Evolutionary conservation across 495 filamentous ascomycete genomes (phyloP).

Genomic region (Penicillium flavigenum): DNA sequence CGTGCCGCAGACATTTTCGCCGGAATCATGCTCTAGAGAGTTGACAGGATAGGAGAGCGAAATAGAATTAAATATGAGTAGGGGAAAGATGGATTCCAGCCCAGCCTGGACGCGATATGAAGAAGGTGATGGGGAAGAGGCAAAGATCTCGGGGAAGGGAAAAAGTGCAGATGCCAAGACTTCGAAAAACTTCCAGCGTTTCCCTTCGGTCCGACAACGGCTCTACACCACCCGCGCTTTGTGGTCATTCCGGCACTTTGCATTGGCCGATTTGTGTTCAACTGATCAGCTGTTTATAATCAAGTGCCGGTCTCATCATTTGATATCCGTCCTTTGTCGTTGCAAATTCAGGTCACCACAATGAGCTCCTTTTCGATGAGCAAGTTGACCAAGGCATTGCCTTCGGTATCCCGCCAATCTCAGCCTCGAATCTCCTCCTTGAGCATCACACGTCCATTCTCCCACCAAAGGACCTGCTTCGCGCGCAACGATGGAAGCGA

Average conservation of each 20-base stretch:
- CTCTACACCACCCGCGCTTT: slow-evolving; percentile 14
- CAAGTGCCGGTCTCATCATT: not conserved
- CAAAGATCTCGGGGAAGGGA: slow-evolving; percentile 34
- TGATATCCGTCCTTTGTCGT: not conserved
- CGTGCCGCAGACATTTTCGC: slow-evolving; percentile 44
- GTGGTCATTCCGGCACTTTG: slow-evolving; percentile 5
- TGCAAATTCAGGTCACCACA: slow-evolving; percentile 17
- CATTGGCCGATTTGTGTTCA: slow-evolving; percentile 6
- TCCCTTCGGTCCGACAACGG: slow-evolving; percentile 38
- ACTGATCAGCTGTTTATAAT: not conserved
- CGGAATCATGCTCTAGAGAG: slow-evolving; percentile 43
- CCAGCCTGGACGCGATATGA: slow-evolving; percentile 30
- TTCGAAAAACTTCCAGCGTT: slow-evolving; percentile 48
- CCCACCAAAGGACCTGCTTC: slow-evolving; percentile 5
- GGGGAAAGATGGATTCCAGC: slow-evolving; percentile 21
- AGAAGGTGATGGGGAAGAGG: slow-evolving; percentile 26
- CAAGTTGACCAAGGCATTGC: slow-evolving; percentile 35
- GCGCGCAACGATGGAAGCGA: slow-evolving; percentile 22
- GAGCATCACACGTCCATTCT: slow-evolving; percentile 29
- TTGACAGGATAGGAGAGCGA: not conserved
- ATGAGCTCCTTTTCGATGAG: slow-evolving; percentile 43
- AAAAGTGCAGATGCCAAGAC: slow-evolving; percentile 49
- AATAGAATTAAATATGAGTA: slow-evolving; percentile 11
- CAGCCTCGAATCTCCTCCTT: slow-evolving; percentile 21
- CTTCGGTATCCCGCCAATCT: slow-evolving; percentile 37